Percentiles rank a stretch among this genome's conserved stretches.
phyloP scores from a whole-genome alignment of 306 rosid genomes.

The Pyrus bretschneideri region DNA sequence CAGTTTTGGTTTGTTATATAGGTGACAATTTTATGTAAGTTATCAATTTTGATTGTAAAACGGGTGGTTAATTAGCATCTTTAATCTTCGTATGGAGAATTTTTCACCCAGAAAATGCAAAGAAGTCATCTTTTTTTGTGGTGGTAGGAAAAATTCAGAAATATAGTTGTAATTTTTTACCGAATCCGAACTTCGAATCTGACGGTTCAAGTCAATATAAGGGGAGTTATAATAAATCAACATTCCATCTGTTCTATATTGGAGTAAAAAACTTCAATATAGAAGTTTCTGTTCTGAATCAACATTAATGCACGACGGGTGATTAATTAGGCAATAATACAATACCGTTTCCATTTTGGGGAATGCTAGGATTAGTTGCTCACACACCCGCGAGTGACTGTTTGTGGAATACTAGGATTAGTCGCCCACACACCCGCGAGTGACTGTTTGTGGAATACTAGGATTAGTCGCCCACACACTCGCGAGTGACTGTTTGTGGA shows the following conservation, averaged over 20 bases:
- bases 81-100: neutral
- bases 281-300: too few species aligned
- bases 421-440: neutral
- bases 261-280: too few species aligned
- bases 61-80: neutral
- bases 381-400: neutral
- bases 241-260: too few species aligned
- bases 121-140: neutral
- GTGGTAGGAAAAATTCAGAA: neutral
- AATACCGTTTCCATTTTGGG: slow-evolving; percentile 2
- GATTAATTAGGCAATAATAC: neutral
- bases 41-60: neutral
- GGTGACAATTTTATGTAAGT: neutral
- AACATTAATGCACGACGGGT: neutral
- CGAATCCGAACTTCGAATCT: neutral
- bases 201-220: neutral
- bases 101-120: neutral
- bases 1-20: neutral
- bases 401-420: neutral
- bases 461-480: neutral
- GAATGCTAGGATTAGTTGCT: neutral
- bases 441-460: neutral
- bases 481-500: neutral
- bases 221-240: neutral
- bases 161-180: neutral